These are phyloP conservation scores for Zygoascus flipseniorum DNA, from an alignment of 805 yeast species.

Conservation along the genomic window DNA sequence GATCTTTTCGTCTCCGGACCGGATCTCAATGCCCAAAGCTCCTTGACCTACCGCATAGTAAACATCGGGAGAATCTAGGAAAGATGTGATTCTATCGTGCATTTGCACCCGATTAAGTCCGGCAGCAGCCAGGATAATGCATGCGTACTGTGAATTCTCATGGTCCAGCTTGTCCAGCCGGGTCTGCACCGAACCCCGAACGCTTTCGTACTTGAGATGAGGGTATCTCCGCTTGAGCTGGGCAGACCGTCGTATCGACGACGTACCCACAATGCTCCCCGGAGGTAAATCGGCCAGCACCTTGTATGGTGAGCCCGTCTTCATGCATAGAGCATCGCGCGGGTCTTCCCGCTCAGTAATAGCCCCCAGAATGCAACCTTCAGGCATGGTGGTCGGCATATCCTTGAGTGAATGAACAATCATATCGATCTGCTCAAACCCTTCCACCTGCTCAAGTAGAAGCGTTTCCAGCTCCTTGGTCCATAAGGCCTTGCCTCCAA, in stretches of 20 bases:
- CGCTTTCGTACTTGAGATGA: slow-evolving; percentile 65
- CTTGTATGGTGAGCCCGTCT: slow-evolving; percentile 51
- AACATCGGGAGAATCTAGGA: slow-evolving; percentile 69
- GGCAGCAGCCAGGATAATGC: slow-evolving; percentile 86
- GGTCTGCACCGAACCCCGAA: slow-evolving; percentile 79
- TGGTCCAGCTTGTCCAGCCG: slow-evolving; percentile 75
- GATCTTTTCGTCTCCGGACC: slow-evolving; percentile 56
- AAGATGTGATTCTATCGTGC: slow-evolving; percentile 65
- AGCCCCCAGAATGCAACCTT: slow-evolving; percentile 83
- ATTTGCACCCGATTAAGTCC: slow-evolving; percentile 73
- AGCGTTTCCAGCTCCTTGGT: slow-evolving; percentile 87
- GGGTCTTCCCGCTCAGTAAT: slow-evolving; percentile 85
- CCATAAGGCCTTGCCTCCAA: slow-evolving; percentile 96
- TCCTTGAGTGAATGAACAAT: slow-evolving; percentile 93
- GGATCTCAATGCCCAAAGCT: slow-evolving; percentile 87
- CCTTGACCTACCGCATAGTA: slow-evolving; percentile 99
- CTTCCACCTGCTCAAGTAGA: slow-evolving; percentile 49
- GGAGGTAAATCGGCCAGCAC: slow-evolving; percentile 66
- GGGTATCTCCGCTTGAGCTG: slow-evolving; percentile 79
- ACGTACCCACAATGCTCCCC: slow-evolving; percentile 87
- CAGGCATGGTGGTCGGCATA: slow-evolving; percentile 82
- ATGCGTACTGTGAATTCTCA: slow-evolving; percentile 50
- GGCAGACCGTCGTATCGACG: slow-evolving; percentile 88
- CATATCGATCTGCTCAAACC: slow-evolving; percentile 64
- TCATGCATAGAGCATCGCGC: slow-evolving; percentile 83